Percentiles rank a stretch among this genome's conserved stretches.
These are phyloP conservation scores for Pleurotus eryngii DNA, from an alignment of 768 basidiomycete genomes.

Conservation along the genomic window DNA sequence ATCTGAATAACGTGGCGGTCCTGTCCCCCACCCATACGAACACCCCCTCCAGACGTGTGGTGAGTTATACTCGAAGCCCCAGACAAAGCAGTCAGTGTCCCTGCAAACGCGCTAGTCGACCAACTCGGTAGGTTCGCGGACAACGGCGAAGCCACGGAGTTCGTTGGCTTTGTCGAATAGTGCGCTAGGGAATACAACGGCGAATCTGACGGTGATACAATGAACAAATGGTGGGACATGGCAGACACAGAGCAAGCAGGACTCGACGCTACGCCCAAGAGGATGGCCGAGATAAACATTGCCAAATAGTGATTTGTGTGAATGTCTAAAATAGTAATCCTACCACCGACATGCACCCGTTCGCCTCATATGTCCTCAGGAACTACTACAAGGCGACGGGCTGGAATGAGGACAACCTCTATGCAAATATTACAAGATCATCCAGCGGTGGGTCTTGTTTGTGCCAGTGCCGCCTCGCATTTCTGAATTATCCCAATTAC, in stretches of 20 bases:
- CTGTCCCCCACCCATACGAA: conserved; percentile 75
- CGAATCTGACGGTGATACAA: conserved; percentile 83
- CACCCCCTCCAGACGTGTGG: conserved; percentile 59
- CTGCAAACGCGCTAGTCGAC: conserved; percentile 90
- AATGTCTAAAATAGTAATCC: background rate
- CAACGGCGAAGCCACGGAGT: conserved; percentile 59
- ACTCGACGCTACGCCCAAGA: background rate
- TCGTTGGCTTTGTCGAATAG: conserved; percentile 71
- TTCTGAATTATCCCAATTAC: conserved; percentile 1
- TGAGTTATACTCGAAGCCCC: conserved; percentile 71
- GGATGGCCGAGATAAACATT: background rate
- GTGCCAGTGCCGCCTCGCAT: conserved; percentile 1
- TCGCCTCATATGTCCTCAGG: conserved; percentile 83
- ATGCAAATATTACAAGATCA: conserved; percentile 84
- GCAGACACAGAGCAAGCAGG: conserved; percentile 3
- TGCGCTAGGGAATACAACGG: conserved; percentile 83
- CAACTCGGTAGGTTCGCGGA: conserved; percentile 84
- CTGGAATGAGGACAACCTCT: conserved; percentile 97
- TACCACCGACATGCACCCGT: conserved; percentile 66
- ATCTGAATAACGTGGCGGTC: conserved; percentile 96
- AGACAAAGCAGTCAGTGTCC: conserved; percentile 82
- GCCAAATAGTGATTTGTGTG: background rate
- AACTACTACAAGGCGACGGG: conserved; percentile 90
- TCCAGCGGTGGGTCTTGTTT: conserved; percentile 64
- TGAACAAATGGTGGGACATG: conserved; percentile 87